Conservation (phyloP, 805 yeast species). For the Metschnikowia cerradonensis region DNA sequence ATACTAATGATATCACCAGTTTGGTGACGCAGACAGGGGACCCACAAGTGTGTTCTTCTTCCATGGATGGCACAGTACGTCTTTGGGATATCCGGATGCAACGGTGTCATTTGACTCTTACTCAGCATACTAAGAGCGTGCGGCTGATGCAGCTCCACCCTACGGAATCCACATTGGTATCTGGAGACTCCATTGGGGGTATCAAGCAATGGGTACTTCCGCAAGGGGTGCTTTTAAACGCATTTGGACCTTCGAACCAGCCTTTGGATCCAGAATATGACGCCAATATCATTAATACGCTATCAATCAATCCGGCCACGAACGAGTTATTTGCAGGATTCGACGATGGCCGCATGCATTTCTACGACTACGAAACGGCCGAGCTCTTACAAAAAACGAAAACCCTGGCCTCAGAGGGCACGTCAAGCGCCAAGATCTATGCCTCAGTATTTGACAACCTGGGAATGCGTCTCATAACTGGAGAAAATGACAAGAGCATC, state of each 20-base stretch:
- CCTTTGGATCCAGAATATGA: constrained; percentile 25
- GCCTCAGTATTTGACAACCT: constrained; percentile 73
- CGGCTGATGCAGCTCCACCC: constrained; percentile 71
- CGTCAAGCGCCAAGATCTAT: constrained; percentile 63
- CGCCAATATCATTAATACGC: constrained; percentile 58
- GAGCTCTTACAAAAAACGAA: constrained; percentile 49
- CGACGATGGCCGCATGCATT: constrained; percentile 73
- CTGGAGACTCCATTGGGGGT: constrained; percentile 72
- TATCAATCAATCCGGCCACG: constrained; percentile 59
- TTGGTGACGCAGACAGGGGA: constrained; percentile 64
- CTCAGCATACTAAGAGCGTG: constrained; percentile 82
- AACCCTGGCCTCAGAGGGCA: constrained; percentile 65
- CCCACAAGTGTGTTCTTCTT: constrained; percentile 81
- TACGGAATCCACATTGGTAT: constrained; percentile 64
- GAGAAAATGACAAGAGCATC: constrained; percentile 86
- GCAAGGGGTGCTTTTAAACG: constrained; percentile 58
- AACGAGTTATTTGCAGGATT: constrained; percentile 72
- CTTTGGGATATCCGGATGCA: constrained; percentile 92
- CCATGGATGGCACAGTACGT: constrained; percentile 79
- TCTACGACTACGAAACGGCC: constrained; percentile 77
- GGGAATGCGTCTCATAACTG: constrained; percentile 77
- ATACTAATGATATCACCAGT: constrained; percentile 67
- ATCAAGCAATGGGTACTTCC: constrained; percentile 83
- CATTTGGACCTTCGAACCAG: constrained; percentile 45
- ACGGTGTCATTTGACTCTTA: constrained; percentile 61